phyloP scores from a whole-genome alignment of 140 eudicot genomes.

The Flaveria floridana region DNA sequence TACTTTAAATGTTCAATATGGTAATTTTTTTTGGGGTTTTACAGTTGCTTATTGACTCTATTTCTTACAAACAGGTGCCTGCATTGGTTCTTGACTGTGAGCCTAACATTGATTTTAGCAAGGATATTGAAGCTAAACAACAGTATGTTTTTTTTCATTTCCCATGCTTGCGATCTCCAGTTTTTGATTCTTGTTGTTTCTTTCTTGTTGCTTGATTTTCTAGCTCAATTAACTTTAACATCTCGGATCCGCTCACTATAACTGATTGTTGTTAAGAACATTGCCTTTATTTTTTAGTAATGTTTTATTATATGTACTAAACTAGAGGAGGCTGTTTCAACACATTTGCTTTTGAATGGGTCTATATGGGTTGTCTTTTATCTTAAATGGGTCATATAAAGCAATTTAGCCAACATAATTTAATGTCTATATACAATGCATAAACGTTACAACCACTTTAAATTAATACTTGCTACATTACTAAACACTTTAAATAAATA shows the following conservation, averaged over 20 bases:
- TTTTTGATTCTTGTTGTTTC: neutral
- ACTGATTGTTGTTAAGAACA: too few relatives aligned
- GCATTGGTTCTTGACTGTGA: constrained; percentile 94
- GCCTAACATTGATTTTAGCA: constrained; percentile 84
- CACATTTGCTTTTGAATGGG: neutral
- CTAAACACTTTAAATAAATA: too few relatives aligned
- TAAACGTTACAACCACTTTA: too few relatives aligned
- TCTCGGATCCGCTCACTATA: too few relatives aligned
- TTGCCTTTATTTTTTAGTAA: neutral
- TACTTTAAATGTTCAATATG: constrained; percentile 17
- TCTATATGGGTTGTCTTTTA: neutral
- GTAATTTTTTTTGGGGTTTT: neutral
- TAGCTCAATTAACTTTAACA: too few relatives aligned
- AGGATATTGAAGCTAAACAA: constrained; percentile 76
- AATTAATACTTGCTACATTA: too few relatives aligned
- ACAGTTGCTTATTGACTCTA: neutral
- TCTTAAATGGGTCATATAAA: neutral
- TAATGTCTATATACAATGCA: too few relatives aligned
- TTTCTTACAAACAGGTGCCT: constrained; percentile 57
- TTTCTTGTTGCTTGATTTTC: neutral
- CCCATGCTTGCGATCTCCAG: constrained; percentile 3
- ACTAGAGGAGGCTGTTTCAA: neutral
- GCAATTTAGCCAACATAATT: neutral
- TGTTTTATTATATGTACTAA: neutral
- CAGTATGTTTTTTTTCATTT: constrained; percentile 57